Base-by-base conservation (phyloP, 768 basidiomycete genomes). In the Sarcodon aspratus region DNA sequence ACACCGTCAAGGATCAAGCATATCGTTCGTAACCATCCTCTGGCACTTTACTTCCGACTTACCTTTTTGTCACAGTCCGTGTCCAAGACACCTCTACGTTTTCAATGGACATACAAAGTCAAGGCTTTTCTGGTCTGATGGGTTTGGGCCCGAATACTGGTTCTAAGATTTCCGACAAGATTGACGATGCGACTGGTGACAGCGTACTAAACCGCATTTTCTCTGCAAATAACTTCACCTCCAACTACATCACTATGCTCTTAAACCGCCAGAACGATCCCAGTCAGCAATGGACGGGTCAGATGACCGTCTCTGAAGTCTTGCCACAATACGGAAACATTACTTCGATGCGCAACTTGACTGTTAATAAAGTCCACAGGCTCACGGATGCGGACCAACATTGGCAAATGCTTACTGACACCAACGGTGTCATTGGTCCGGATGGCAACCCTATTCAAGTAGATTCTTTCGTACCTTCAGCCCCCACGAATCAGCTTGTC, bases 111-210 rank as follows among this genome's bases (percentile, higher is more conserved):
- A 78, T 83, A 57, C 63, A 72, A 34, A 45, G 71, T 3, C 75
- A 84, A 57, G 82, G 79, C 0, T 83, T 78, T 54, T 73, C 80
- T 49, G 86, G 86, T 36, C 75, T 89, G 15, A 67, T 89, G 31
- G 86, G 86, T 18, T 74, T 89, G 13, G 86, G 86, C n/a, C 85
- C 85, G 32, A 85, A 85, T 65, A 63, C 73, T 21, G 83, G 80
- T 42, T 85, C 83, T 46, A 66, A 74, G 37, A 75, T 89, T 52
- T 72, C 69, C 50, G 69, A 78, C 52, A 78, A 76, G 48, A 59
- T 86, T 38, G 70, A 69, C 52, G 65, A 62, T 8, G 54, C 59
- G 48, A 57, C 70, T 7, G 85, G 75, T 17, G 73, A 84, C 66
- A 78, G 71, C 21, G 63, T 81, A 10, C 68, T 90, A 12, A 75